Evolutionary conservation across 768 basidiomycete species (phyloP).

Genomic region (Nevesoporus exiguus): DNA sequence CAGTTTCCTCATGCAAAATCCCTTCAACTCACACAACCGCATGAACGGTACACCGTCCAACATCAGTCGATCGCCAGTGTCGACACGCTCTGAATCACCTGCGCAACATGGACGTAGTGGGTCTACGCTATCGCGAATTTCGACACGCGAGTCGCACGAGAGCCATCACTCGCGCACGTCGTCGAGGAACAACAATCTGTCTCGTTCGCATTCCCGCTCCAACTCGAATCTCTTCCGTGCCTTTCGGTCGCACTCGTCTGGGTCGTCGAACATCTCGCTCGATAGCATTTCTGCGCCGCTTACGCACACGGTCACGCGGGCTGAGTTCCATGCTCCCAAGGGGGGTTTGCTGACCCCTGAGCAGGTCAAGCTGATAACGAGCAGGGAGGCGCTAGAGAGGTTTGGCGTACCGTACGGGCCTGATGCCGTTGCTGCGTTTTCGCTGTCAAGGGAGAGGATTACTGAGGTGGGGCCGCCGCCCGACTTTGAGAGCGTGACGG

Average conservation of each 20-base stretch:
- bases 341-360: slow-evolving; percentile 43
- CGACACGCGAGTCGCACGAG: slow-evolving; percentile 23
- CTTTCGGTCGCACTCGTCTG: slow-evolving; percentile 39
- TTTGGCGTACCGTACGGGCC: slow-evolving; percentile 77
- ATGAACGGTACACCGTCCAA: slow-evolving; percentile 14
- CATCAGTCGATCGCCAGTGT: slow-evolving; percentile 3
- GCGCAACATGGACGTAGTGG: slow-evolving; percentile 8
- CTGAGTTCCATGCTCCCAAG: slow-evolving; percentile 62
- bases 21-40: slow-evolving; percentile 32
- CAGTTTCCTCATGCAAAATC: slow-evolving; percentile 40
- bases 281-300: slow-evolving; percentile 75
- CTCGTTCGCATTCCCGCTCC: slow-evolving; percentile 38
- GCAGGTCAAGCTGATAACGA: slow-evolving; percentile 65
- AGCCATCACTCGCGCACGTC: slow-evolving; percentile 21
- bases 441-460: slow-evolving; percentile 43
- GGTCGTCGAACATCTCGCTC: slow-evolving; percentile 66
- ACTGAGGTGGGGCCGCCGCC: slow-evolving; percentile 41
- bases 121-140: slow-evolving; percentile 21
- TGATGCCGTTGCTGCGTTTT: slow-evolving; percentile 56
- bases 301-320: slow-evolving; percentile 65
- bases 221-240: slow-evolving; percentile 34
- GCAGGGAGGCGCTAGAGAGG: slow-evolving; percentile 57
- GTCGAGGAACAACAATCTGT: slow-evolving; percentile 30
- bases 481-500: slow-evolving; percentile 41
- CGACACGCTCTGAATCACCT: slow-evolving; percentile 23